Evolutionary conservation across 169 alveolate genomes (phyloP).

Genomic region (Eimeria falciformis): DNA sequence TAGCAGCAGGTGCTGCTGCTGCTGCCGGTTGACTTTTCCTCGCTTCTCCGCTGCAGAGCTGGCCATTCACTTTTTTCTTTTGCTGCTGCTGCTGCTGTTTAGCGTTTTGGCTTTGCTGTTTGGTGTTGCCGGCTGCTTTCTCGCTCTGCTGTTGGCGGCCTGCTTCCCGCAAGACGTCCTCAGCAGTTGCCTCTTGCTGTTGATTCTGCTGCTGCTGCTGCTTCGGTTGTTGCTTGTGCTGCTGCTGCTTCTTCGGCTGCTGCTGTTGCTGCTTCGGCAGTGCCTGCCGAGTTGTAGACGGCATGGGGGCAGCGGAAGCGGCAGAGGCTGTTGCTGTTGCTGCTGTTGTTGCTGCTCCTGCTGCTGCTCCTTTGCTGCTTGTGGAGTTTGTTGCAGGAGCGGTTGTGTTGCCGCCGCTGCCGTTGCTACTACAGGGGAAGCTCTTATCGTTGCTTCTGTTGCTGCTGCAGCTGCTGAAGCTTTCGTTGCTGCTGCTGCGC

Average conservation of each 20-base stretch:
- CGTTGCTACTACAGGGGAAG: no score
- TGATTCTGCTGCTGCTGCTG: background rate
- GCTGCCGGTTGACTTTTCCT: no score
- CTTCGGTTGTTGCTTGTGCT: background rate
- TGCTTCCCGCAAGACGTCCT: background rate
- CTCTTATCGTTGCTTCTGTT: background rate
- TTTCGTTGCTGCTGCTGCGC: background rate
- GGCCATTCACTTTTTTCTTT: no score
- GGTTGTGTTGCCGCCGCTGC: no score
- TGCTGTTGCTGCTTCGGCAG: background rate
- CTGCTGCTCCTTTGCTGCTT: background rate
- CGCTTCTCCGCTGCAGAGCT: no score
- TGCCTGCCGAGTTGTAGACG: background rate
- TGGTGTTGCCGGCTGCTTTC: background rate
- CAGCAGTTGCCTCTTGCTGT: no score
- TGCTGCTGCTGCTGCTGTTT: background rate
- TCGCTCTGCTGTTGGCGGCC: background rate
- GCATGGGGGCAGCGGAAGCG: background rate
- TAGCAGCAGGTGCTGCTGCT: background rate
- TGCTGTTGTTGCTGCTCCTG: background rate
- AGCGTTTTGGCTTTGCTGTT: background rate
- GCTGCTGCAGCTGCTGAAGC: conserved; percentile 11
- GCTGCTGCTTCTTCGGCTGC: background rate
- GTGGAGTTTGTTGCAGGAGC: background rate
- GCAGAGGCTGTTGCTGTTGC: no score